phyloP scores from a whole-genome alignment of 306 rosid genomes.

The Datisca glomerata region DNA sequence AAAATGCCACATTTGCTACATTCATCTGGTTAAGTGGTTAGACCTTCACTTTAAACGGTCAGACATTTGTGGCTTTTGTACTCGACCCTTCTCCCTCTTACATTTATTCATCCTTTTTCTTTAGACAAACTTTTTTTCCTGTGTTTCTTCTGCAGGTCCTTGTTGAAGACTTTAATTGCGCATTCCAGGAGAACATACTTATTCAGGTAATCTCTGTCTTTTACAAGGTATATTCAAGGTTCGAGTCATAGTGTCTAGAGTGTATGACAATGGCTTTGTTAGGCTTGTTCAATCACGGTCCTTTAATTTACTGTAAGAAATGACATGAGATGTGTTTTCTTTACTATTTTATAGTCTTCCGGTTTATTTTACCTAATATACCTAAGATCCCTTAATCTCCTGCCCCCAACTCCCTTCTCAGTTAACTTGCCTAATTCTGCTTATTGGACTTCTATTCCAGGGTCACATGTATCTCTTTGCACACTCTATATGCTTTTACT shows the following conservation, averaged over 20 bases:
- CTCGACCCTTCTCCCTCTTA: too few relatives aligned
- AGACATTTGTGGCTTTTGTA: too few relatives aligned
- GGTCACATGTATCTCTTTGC: slow-evolving; percentile 95
- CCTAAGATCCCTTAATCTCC: too few relatives aligned
- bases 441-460: too few relatives aligned
- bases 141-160: slow-evolving; percentile 37
- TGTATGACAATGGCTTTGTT: slow-evolving; percentile 6
- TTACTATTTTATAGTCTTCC: not conserved
- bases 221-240: not conserved
- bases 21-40: too few relatives aligned
- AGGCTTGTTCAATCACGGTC: slow-evolving; percentile 4
- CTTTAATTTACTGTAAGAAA: not conserved
- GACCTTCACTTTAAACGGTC: too few relatives aligned
- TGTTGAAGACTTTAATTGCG: slow-evolving; percentile 92
- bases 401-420: too few relatives aligned
- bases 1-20: too few relatives aligned
- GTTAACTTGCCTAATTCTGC: too few relatives aligned
- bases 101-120: too few relatives aligned
- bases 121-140: not conserved
- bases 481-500: slow-evolving; percentile 76
- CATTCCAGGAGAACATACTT: slow-evolving; percentile 87
- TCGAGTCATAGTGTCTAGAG: slow-evolving; percentile 4
- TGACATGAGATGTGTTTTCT: not conserved
- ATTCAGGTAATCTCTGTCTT: slow-evolving; percentile 51
- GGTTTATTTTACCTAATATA: not conserved